Conservation (phyloP, 1,284 basidiomycete genomes). For the Boletus smithii region DNA sequence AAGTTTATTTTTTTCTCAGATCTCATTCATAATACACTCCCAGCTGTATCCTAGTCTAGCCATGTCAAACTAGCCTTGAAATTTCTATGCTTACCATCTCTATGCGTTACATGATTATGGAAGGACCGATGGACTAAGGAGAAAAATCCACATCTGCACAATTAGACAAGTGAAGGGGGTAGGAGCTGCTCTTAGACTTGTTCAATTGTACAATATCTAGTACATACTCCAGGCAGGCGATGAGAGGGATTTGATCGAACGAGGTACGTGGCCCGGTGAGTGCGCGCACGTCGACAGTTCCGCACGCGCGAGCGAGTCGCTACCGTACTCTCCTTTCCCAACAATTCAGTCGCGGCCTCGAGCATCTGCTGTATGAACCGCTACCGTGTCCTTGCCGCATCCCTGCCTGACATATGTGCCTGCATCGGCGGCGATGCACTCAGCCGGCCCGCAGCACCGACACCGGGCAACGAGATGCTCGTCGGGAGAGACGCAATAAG, state of each 20-base stretch:
- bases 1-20: too few relatives aligned
- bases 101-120: too few relatives aligned
- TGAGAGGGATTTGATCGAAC: conserved; percentile 78
- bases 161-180: too few relatives aligned
- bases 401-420: not conserved
- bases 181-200: too few relatives aligned
- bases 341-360: conserved; percentile 43
- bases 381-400: conserved; percentile 25
- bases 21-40: too few relatives aligned
- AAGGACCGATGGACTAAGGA: too few relatives aligned
- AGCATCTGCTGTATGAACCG: conserved; percentile 34
- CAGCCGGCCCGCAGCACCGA: conserved; percentile 34
- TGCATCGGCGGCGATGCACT: conserved; percentile 22
- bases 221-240: too few relatives aligned
- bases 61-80: too few relatives aligned
- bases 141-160: too few relatives aligned
- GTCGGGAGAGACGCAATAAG: conserved; percentile 39
- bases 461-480: conserved; percentile 46
- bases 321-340: conserved; percentile 50
- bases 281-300: conserved; percentile 74
- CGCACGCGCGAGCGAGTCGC: conserved; percentile 72
- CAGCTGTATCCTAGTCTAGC: too few relatives aligned
- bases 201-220: too few relatives aligned
- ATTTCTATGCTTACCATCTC: too few relatives aligned
- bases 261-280: conserved; percentile 58